phyloP scores from a whole-genome alignment of 148 eudicot genomes.

The Nyssa sinensis region DNA sequence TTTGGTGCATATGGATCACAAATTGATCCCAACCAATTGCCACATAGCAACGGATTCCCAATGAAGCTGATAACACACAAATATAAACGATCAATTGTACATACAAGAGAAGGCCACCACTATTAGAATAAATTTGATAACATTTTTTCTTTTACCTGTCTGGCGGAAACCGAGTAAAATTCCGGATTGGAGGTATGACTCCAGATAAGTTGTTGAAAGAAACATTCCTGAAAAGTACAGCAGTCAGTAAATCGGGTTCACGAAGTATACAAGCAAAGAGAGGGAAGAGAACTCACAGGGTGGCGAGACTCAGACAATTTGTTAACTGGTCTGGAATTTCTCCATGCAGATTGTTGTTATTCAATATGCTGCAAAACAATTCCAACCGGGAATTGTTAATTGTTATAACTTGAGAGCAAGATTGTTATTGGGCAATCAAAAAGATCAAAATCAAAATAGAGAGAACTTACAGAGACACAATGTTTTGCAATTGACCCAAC shows the following conservation, averaged over 20 bases:
- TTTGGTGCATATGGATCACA: constrained; percentile 44
- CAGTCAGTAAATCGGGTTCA: constrained; percentile 1
- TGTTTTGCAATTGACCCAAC: constrained; percentile 61
- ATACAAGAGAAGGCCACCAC: not conserved
- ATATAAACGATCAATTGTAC: not conserved
- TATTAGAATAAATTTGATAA: not conserved
- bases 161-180: constrained; percentile 50
- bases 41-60: constrained; percentile 63
- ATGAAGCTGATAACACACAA: constrained; percentile 43
- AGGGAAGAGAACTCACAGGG: constrained; percentile 39
- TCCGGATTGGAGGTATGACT: constrained; percentile 37
- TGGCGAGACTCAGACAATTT: constrained; percentile 57
- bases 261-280: not conserved
- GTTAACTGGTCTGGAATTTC: constrained; percentile 55
- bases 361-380: constrained; percentile 43
- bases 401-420: too few relatives aligned
- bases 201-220: constrained; percentile 71
- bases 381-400: not conserved
- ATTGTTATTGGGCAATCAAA: too few relatives aligned
- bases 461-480: constrained; percentile 47
- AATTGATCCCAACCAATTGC: constrained; percentile 68
- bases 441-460: too few relatives aligned
- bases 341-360: constrained; percentile 51
- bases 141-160: constrained; percentile 39
- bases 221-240: constrained; percentile 44